Conservation (phyloP, 2,329 filamentous ascomycete species). For the Cladosporium sp. region DNA sequence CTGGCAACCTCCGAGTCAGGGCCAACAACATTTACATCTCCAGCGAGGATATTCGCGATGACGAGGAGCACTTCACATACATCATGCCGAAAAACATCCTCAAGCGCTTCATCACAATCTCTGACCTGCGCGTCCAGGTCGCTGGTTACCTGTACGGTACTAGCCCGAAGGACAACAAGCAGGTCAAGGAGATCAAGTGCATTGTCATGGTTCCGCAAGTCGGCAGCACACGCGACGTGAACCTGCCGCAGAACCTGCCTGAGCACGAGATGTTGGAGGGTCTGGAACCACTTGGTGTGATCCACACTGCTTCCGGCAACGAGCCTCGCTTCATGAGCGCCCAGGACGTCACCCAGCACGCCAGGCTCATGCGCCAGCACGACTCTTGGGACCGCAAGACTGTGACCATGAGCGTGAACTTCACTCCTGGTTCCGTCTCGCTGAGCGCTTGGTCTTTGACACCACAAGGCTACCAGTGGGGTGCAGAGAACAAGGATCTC, state of each 20-base stretch:
- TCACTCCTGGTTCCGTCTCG: conserved; percentile 94
- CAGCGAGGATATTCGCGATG: conserved; percentile 86
- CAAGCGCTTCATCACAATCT: conserved; percentile 96
- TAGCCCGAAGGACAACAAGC: conserved; percentile 89
- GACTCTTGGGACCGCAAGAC: conserved; percentile 83
- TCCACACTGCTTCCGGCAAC: conserved; percentile 93
- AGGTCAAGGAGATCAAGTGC: conserved; percentile 94
- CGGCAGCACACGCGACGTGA: conserved; percentile 86
- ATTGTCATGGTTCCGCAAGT: conserved; percentile 98
- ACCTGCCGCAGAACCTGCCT: conserved; percentile 84
- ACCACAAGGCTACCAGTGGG: conserved; percentile 93
- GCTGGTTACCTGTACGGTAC: conserved; percentile 93
- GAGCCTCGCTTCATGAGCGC: conserved; percentile 97
- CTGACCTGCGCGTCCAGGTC: conserved; percentile 93
- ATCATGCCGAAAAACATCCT: conserved; percentile 99
- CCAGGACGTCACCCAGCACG: conserved; percentile 89
- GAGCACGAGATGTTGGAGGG: conserved; percentile 85
- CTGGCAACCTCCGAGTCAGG: conserved; percentile 88
- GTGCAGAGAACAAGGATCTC: conserved; percentile 89
- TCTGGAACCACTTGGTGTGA: conserved; percentile 88
- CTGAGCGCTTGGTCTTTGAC: conserved; percentile 91
- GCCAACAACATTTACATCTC: conserved; percentile 99
- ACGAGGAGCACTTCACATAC: conserved; percentile 87
- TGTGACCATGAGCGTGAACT: conserved; percentile 90
- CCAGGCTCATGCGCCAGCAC: conserved; percentile 83